A percentile compares a stretch with the other conserved stretches of the same genome.
Conservation (phyloP, 371 early-diverging fungal genomes). For the Zancudomyces culisetae region DNA sequence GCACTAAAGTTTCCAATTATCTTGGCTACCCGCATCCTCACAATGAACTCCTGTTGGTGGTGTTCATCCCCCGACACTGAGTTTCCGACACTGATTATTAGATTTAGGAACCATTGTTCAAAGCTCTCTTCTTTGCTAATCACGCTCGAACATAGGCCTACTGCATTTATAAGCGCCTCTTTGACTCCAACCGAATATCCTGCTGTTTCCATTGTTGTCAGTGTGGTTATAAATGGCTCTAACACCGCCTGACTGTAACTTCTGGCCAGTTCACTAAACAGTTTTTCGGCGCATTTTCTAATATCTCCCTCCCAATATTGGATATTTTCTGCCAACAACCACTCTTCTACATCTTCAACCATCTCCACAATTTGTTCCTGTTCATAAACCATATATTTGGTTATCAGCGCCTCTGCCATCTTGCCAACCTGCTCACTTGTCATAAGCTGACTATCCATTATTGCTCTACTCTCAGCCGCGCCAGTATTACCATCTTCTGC, state of each 20-base stretch:
- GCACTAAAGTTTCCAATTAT: slow-evolving; percentile 71
- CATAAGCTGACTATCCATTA: slow-evolving; percentile 26
- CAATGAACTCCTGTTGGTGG: slow-evolving; percentile 1
- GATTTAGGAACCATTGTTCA: slow-evolving; percentile 45
- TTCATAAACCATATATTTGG: slow-evolving; percentile 50
- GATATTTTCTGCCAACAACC: slow-evolving; percentile 55
- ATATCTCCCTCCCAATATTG: slow-evolving; percentile 75
- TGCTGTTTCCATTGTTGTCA: slow-evolving; percentile 17
- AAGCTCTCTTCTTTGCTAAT: slow-evolving; percentile 69
- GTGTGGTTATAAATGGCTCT: slow-evolving; percentile 7
- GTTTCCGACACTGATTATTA: slow-evolving; percentile 14
- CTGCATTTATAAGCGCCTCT: slow-evolving; percentile 63
- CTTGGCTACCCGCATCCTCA: slow-evolving; percentile 51
- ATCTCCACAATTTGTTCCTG: slow-evolving; percentile 50
- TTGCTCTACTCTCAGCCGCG: neutral
- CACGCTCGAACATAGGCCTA: slow-evolving; percentile 64
- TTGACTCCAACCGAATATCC: slow-evolving; percentile 34
- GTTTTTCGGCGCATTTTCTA: slow-evolving; percentile 65
- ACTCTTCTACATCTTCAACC: slow-evolving; percentile 77
- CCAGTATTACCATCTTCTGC: neutral
- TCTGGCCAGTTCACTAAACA: slow-evolving; percentile 50
- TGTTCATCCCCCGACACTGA: neutral
- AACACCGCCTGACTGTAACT: slow-evolving; percentile 9
- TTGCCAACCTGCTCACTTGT: slow-evolving; percentile 41
- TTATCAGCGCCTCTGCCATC: slow-evolving; percentile 46